Evolutionary conservation across 2,329 filamentous ascomycete species (phyloP).

Genomic region (Fusarium tjaetaba): DNA sequence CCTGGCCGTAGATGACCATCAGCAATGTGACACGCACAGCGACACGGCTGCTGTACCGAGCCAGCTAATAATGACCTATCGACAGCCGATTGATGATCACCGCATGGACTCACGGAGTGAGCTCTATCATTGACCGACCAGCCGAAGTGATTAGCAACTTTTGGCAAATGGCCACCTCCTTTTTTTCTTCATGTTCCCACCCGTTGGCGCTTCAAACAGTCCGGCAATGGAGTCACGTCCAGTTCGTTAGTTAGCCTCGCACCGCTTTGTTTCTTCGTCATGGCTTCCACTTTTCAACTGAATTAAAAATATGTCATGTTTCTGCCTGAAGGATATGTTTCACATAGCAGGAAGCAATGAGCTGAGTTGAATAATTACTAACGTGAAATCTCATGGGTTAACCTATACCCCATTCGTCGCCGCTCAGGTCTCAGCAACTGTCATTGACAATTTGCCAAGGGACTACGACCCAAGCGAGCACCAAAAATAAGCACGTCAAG

Average conservation of each 20-base stretch:
- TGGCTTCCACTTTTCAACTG: not conserved
- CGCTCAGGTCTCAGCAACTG: not conserved
- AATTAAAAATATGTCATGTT: constrained; percentile 1
- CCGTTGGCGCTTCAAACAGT: not conserved
- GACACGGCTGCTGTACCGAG: not conserved
- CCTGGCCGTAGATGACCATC: not conserved
- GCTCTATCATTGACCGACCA: not conserved
- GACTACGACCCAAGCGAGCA: not conserved
- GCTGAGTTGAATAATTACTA: not conserved
- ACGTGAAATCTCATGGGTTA: not conserved
- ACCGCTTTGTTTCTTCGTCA: constrained; percentile 4
- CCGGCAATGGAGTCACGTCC: constrained; percentile 11
- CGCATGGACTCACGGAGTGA: not conserved
- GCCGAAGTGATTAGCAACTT: not conserved
- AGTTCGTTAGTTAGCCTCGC: not conserved
- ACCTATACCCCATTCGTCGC: not conserved
- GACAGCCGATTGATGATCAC: constrained; percentile 14
- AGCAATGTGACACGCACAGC: not conserved
- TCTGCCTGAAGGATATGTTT: not conserved
- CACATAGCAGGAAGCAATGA: not conserved
- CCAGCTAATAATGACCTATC: constrained; percentile 11
- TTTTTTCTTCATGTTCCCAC: constrained; percentile 36
- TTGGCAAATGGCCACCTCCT: constrained; percentile 33
- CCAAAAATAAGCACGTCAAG: constrained; percentile 20
- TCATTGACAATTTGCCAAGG: not conserved